Conservation (phyloP, 139 green algal species). For the Chlamydomonas applanata region DNA sequence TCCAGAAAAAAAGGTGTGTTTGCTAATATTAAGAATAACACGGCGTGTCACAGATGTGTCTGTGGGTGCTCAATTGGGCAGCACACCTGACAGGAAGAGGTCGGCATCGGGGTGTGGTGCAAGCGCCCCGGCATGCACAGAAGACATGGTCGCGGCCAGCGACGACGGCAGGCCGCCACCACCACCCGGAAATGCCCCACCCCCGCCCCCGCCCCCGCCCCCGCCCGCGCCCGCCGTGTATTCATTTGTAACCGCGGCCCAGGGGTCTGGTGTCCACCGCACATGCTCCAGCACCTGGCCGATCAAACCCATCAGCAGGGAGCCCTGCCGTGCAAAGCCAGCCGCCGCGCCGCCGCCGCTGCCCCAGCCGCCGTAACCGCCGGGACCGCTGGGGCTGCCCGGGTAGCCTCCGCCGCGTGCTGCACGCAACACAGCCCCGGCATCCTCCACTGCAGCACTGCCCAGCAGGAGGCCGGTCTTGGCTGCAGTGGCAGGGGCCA, state of each 20-base stretch:
- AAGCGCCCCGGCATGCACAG: slow-evolving; percentile 10
- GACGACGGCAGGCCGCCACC: too few relatives aligned
- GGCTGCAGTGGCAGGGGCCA: not conserved
- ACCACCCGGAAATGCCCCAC: slow-evolving; percentile 26
- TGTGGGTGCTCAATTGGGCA: too few relatives aligned
- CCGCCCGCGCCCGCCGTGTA: not conserved
- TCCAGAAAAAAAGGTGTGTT: too few relatives aligned
- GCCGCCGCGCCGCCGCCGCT: not conserved
- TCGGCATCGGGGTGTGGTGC: slow-evolving; percentile 22
- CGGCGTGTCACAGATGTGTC: too few relatives aligned
- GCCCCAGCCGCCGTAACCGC: not conserved
- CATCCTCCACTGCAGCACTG: too few relatives aligned
- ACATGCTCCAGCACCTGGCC: slow-evolving; percentile 31
- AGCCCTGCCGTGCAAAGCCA: slow-evolving; percentile 9
- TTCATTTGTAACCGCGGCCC: slow-evolving; percentile 24
- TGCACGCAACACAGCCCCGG: too few relatives aligned
- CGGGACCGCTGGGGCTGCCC: not conserved
- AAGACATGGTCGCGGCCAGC: not conserved
- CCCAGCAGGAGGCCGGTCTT: not conserved
- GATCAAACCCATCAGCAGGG: slow-evolving; percentile 4
- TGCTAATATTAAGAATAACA: too few relatives aligned
- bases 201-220: slow-evolving; percentile 10
- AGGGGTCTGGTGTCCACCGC: slow-evolving; percentile 45
- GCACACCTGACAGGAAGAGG: slow-evolving; percentile 33
- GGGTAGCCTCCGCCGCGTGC: too few relatives aligned